Conservation (phyloP, 306 rosid genomes). For the Vigna reflexopilosa region DNA sequence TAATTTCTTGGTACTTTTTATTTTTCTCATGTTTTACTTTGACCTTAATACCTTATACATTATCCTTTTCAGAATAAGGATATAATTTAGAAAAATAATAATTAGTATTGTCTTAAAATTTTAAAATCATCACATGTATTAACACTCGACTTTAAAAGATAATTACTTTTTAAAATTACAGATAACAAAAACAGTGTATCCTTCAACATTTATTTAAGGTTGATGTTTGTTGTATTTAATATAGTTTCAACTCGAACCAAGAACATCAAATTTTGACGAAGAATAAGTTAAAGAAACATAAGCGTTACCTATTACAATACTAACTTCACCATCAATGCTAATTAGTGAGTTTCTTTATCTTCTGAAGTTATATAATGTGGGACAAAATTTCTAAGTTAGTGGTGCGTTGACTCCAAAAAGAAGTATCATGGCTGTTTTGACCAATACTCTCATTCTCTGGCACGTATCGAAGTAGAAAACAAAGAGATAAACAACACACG, state of each 20-base stretch:
- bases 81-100: too few species aligned
- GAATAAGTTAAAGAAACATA: not conserved
- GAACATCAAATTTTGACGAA: not conserved
- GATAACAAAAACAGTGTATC: not conserved
- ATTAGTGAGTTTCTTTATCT: slow-evolving; percentile 9
- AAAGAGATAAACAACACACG: not conserved
- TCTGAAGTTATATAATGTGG: not conserved
- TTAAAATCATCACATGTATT: too few species aligned
- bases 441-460: not conserved
- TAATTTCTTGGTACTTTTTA: too few species aligned
- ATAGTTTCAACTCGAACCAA: not conserved
- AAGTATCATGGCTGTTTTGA: not conserved
- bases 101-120: too few species aligned
- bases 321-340: slow-evolving; percentile 26
- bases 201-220: not conserved
- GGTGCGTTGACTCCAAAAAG: too few species aligned
- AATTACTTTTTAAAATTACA: not conserved
- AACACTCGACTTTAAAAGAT: not conserved
- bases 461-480: not conserved
- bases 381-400: not conserved
- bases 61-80: too few species aligned
- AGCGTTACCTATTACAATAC: not conserved
- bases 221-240: not conserved
- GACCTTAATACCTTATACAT: too few species aligned
- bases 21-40: too few species aligned